phyloP scores from a whole-genome alignment of 768 basidiomycete genomes.

The Exidia glandulosa region DNA sequence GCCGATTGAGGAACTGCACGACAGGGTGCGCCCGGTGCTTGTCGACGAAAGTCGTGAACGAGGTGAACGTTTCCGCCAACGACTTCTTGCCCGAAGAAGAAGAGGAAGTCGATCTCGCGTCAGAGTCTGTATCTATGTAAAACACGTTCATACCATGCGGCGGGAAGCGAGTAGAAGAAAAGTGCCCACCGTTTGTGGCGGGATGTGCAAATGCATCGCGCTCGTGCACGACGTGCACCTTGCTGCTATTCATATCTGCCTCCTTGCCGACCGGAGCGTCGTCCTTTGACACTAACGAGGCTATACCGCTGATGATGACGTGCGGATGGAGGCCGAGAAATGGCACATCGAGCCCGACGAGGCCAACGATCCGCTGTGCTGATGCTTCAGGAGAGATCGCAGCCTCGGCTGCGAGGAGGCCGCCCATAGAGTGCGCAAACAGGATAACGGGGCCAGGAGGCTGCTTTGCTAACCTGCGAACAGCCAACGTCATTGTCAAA shows the following conservation, averaged over 20 bases:
- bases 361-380: conserved; percentile 30
- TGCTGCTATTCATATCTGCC: neutral
- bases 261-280: conserved; percentile 5
- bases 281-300: conserved; percentile 33
- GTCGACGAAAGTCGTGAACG: conserved; percentile 29
- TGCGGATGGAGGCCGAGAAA: conserved; percentile 55
- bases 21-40: conserved; percentile 32
- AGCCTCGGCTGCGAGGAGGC: conserved; percentile 46
- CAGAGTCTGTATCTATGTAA: neutral
- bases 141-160: neutral
- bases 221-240: neutral
- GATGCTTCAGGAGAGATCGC: conserved; percentile 20
- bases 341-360: conserved; percentile 50
- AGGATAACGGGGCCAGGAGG: conserved; percentile 46
- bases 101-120: neutral
- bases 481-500: neutral
- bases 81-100: neutral
- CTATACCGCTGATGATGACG: conserved; percentile 45
- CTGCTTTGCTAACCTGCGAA: conserved; percentile 39
- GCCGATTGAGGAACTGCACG: conserved; percentile 40
- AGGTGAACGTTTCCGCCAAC: conserved; percentile 19
- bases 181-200: neutral
- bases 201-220: neutral
- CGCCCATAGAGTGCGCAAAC: conserved; percentile 51
- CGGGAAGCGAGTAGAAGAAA: neutral